Percentiles rank a stretch among this genome's conserved stretches.
Evolutionary conservation across 768 basidiomycete genomes (phyloP).

Genomic region (Paxillus ammoniavirescens): DNA sequence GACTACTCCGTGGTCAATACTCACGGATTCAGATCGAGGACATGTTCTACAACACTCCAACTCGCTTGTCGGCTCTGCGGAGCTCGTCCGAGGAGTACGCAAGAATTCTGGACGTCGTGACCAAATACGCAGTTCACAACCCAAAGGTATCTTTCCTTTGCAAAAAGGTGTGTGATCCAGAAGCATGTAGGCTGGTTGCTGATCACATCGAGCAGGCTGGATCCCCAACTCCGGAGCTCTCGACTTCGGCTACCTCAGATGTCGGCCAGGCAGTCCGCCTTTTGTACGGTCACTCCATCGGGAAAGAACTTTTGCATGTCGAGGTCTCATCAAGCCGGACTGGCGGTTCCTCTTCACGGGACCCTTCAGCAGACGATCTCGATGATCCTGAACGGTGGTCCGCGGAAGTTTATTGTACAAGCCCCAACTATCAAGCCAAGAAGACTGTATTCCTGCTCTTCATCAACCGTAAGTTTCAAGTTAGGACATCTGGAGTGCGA

Average conservation of each 20-base stretch:
- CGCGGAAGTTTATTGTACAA: constrained; percentile 77
- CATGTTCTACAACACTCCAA: constrained; percentile 91
- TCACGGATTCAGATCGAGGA: constrained; percentile 76
- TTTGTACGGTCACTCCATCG: constrained; percentile 78
- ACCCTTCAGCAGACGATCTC: constrained; percentile 17
- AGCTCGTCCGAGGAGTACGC: constrained; percentile 89
- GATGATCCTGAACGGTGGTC: constrained; percentile 55
- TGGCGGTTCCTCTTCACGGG: constrained; percentile 18
- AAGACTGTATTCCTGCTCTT: constrained; percentile 85
- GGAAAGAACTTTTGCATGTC: constrained; percentile 66
- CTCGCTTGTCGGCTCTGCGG: constrained; percentile 81
- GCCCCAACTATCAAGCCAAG: constrained; percentile 87
- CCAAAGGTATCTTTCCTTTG: constrained; percentile 84
- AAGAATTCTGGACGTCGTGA: constrained; percentile 87
- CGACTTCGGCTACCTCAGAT: constrained; percentile 70
- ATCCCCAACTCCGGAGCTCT: constrained; percentile 72
- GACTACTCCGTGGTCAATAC: neutral
- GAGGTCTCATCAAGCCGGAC: constrained; percentile 35
- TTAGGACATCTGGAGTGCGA: neutral
- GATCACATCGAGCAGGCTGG: constrained; percentile 52
- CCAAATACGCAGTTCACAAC: constrained; percentile 94
- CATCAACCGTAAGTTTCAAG: constrained; percentile 76
- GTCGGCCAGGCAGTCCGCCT: constrained; percentile 69
- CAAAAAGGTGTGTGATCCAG: constrained; percentile 67
- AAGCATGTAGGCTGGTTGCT: neutral